Conservation (phyloP, 192 early-diverging fungal species). For the Coemansia sp. region DNA sequence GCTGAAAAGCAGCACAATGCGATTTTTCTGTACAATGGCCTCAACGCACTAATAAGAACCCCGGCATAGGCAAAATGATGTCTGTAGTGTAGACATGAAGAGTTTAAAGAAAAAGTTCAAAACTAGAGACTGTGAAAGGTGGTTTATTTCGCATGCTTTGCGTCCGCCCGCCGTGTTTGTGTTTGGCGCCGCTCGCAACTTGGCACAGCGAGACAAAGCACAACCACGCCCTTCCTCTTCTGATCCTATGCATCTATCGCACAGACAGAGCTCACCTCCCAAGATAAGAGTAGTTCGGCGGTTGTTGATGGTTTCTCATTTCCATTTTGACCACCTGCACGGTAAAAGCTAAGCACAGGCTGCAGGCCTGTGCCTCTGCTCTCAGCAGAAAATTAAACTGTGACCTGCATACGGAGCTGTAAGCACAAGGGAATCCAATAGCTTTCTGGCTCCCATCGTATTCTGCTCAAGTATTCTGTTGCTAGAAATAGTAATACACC, state of each 20-base stretch:
- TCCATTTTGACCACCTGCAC: neutral
- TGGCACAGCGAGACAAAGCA: neutral
- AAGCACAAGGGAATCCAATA: neutral
- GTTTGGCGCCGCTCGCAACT: neutral
- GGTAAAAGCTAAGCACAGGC: neutral
- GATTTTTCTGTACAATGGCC: neutral
- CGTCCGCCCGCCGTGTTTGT: neutral
- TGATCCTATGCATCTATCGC: neutral
- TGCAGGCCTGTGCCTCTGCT: constrained; percentile 3
- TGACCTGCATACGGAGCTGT: neutral
- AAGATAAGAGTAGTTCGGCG: neutral
- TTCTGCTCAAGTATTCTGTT: neutral
- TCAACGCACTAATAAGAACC: neutral
- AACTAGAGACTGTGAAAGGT: too few species aligned
- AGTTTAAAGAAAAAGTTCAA: neutral
- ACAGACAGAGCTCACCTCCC: neutral
- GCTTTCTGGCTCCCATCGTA: neutral
- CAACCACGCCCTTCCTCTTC: neutral
- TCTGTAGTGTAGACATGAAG: neutral
- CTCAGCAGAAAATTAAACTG: neutral
- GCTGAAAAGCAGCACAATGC: neutral
- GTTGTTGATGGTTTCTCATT: neutral
- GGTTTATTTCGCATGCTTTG: neutral
- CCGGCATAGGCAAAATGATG: neutral
- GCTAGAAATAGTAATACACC: neutral